A percentile compares a stretch with the other conserved stretches of the same genome.
These are phyloP conservation scores for Thelephora terrestris DNA, from an alignment of 1,284 basidiomycete species.

Conservation along the genomic window DNA sequence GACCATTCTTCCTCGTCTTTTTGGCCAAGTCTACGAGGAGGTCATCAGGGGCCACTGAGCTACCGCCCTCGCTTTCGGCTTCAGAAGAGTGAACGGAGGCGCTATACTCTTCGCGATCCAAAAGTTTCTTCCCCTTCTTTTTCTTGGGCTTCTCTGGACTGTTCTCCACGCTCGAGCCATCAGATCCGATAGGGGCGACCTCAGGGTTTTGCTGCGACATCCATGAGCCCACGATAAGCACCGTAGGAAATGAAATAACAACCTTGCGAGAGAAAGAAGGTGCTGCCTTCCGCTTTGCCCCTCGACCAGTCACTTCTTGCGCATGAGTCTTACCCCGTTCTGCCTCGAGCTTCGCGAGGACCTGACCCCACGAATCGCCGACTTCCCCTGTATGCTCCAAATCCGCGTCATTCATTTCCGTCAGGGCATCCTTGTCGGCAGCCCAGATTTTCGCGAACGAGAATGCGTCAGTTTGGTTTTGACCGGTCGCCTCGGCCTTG, in stretches of 20 bases:
- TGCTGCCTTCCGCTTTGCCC: constrained; percentile 60
- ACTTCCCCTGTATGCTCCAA: constrained; percentile 35
- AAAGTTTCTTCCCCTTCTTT: constrained; percentile 18
- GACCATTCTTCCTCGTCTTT: constrained; percentile 8
- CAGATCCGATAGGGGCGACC: background rate
- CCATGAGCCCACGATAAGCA: background rate
- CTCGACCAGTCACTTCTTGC: constrained; percentile 54
- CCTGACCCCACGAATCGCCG: constrained; percentile 69
- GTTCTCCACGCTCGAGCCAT: constrained; percentile 16
- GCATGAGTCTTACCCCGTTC: constrained; percentile 36
- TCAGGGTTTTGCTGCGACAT: too few relatives aligned
- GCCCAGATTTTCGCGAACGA: constrained; percentile 86
- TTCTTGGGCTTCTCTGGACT: constrained; percentile 15
- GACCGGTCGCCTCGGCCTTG: constrained; percentile 33
- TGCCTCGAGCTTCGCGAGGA: constrained; percentile 52
- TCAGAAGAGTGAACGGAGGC: background rate
- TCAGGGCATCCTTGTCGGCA: constrained; percentile 57
- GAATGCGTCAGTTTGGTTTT: constrained; percentile 46
- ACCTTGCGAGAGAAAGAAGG: constrained; percentile 42
- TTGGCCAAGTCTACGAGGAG: constrained; percentile 10
- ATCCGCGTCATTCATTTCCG: constrained; percentile 49
- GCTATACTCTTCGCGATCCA: constrained; percentile 4
- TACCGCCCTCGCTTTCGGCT: background rate
- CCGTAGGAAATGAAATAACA: background rate
- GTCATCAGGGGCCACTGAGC: constrained; percentile 2